Evolutionary conservation across 2,329 filamentous ascomycete species (phyloP).

Genomic region (Xylaria sp.): DNA sequence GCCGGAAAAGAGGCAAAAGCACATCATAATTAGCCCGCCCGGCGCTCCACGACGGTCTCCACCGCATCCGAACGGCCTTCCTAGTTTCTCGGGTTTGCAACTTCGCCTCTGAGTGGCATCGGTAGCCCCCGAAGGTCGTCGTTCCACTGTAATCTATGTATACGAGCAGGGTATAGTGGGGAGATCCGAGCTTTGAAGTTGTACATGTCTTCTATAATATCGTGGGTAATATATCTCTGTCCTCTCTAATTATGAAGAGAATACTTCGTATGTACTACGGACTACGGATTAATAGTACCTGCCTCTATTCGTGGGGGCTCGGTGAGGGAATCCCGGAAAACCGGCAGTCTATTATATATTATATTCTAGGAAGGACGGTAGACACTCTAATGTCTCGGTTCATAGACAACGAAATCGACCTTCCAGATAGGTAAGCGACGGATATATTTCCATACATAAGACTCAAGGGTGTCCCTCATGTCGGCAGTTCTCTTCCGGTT

Average conservation of each 20-base stretch:
- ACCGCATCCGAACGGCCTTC: not conserved
- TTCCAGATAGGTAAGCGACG: not conserved
- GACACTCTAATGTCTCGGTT: not conserved
- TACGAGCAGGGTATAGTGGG: not conserved
- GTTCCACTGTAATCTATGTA: not conserved
- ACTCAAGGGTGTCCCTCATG: not conserved
- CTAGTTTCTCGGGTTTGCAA: not conserved
- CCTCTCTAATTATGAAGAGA: no score
- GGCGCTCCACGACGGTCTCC: not conserved
- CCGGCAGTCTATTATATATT: not conserved
- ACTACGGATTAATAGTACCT: not conserved
- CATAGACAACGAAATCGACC: not conserved
- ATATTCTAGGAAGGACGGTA: not conserved
- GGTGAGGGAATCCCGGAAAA: not conserved
- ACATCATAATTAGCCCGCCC: not conserved
- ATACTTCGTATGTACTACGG: no score
- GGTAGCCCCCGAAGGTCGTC: not conserved
- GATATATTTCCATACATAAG: not conserved
- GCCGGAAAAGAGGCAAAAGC: not conserved
- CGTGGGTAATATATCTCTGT: no score
- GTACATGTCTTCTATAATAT: not conserved
- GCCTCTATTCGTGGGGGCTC: not conserved
- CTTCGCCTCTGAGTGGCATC: not conserved
- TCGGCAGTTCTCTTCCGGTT: not conserved
- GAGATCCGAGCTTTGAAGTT: not conserved